Evolutionary conservation across 73 alveolate species (phyloP).

Genomic region (Paramecium tetraurelia): DNA sequence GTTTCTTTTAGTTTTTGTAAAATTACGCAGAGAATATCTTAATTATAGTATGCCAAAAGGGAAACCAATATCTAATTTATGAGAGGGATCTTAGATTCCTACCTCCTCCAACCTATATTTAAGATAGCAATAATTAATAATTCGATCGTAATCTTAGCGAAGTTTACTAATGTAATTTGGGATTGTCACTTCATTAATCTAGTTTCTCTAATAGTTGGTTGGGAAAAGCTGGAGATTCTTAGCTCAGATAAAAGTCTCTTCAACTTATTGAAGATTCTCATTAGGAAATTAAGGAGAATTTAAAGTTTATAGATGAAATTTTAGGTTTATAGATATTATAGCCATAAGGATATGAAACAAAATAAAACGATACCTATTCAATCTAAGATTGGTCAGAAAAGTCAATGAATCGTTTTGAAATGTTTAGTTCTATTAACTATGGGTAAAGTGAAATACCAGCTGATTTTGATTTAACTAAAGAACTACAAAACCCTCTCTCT

Average conservation of each 20-base stretch:
- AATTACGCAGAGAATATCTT: background rate
- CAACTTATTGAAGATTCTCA: slow-evolving; percentile 1
- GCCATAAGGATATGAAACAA: background rate
- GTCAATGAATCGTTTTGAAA: background rate
- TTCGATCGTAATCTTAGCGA: background rate
- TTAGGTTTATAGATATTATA: background rate
- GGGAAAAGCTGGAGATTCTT: background rate
- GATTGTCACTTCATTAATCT: background rate
- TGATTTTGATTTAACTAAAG: background rate
- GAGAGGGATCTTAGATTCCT: background rate
- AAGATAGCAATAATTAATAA: background rate
- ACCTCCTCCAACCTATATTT: background rate
- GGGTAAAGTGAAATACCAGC: background rate
- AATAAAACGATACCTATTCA: background rate
- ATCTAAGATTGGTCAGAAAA: background rate
- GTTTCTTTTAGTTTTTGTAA: slow-evolving; percentile 19
- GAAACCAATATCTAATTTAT: background rate
- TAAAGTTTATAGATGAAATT: background rate
- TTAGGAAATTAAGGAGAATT: slow-evolving; percentile 19
- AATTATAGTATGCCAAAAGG: background rate
- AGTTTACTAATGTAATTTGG: background rate
- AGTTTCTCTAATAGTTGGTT: slow-evolving; percentile 19
- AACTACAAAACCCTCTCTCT: background rate
- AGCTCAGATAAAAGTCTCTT: background rate
- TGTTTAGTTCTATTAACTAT: background rate